phyloP scores from a whole-genome alignment of 2,329 filamentous ascomycete species.

The Colletotrichum viniferum region DNA sequence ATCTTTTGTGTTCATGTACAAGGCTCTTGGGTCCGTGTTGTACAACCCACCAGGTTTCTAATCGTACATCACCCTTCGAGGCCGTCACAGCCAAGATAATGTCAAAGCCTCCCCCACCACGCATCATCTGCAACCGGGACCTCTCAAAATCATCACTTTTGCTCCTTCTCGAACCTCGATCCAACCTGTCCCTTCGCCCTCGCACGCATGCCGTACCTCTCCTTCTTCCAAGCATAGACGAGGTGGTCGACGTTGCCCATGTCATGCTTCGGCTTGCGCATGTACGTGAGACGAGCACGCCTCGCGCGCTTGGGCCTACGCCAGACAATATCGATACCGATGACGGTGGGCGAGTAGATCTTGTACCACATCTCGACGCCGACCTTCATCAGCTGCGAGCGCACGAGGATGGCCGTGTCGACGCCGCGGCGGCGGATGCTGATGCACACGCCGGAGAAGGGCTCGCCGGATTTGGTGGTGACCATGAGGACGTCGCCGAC shows the following conservation, averaged over 20 bases:
- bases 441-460: conserved; percentile 87
- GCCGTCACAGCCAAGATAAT: neutral
- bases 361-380: conserved; percentile 99
- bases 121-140: neutral
- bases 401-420: conserved; percentile 85
- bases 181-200: conserved; percentile 13
- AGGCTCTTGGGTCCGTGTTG: conserved; percentile 7
- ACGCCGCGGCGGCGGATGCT: conserved; percentile 86
- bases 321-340: conserved; percentile 93
- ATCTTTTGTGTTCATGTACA: conserved; percentile 7
- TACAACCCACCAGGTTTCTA: conserved; percentile 5
- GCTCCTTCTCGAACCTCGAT: conserved; percentile 5
- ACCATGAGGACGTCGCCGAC: conserved; percentile 92
- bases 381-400: conserved; percentile 84
- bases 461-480: conserved; percentile 78
- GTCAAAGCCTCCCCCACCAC: neutral
- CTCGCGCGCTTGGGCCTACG: conserved; percentile 82
- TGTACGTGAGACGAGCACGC: conserved; percentile 86
- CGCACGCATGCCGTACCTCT: conserved; percentile 42
- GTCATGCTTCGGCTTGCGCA: conserved; percentile 88
- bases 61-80: conserved; percentile 7
- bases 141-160: neutral
- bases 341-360: conserved; percentile 87
- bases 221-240: conserved; percentile 61
- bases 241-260: conserved; percentile 84